Evolutionary conservation across 768 basidiomycete genomes (phyloP), one percentile per base, ranked within the genome.

Genomic region (Suillus ampliporus): DNA sequence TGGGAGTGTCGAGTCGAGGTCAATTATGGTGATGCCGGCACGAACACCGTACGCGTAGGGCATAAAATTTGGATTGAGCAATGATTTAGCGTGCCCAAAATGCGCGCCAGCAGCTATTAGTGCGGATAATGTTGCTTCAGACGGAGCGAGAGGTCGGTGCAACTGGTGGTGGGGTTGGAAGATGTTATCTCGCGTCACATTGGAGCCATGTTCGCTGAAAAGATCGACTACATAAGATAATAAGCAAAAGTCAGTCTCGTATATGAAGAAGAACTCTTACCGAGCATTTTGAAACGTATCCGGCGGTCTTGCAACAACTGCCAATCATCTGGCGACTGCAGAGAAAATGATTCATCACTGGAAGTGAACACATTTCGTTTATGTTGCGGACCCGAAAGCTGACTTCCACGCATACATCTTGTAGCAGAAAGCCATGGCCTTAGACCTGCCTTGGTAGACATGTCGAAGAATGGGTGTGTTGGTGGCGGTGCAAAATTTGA

Each of bases 11-110:
- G 92, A 90, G 74, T 99, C 95, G 34, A 99, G 84, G 77, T 99
- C 94, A 74, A 99, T 98, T 75, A 98, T 84, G 53, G 94, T 93
- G 68, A 98, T 84, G 15, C 91, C 93, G 48, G 94, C 86, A 60
- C 97, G 92, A 17, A 87, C 86, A 64, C 96, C 97, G 73, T 97
- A 98, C 40, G 96, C 89, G 74, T 95, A 97, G 35, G 96, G 92
- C 68, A 90, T 81, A 69, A 95, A 95, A 74, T 93, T 92, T 34
- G 94, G 89, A 74, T 95, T 92, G 82, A 96, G 89, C 67, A 94
- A 86, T 5, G 88, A 83, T 43, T 85, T 84, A 38, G 91, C 85
- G 73, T 99, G 96, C 8, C 97, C 97, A 50, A 99, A 87, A 73
- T 98, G 96, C 17, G 97, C 96, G 28, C 95, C 95, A 15, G 95